Evolutionary conservation across 2,329 filamentous ascomycete species (phyloP), one percentile per base, ranked within the genome.

Genomic region (Sporothrix euskadiensis): DNA sequence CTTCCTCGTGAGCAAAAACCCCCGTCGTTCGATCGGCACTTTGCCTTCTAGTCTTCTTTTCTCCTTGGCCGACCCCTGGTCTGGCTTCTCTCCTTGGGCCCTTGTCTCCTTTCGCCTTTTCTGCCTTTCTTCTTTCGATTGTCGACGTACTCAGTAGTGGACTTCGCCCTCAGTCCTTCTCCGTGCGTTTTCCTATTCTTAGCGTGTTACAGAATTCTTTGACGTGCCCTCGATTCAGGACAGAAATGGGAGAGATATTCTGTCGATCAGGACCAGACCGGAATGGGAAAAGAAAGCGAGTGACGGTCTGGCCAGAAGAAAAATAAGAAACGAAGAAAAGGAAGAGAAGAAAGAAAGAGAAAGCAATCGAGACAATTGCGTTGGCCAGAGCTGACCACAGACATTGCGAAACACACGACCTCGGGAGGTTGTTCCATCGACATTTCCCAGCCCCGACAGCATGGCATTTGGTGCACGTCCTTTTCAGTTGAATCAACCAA

Each of bases 191-290:
- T 35, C 66, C 19, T 41, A 32, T 52, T 32, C 44, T 69, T 69
- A 44, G 66, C 49, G 66, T 57, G 66, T 69, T 69, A 69, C 66
- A 69, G 66, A 56, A 56, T 26, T 6, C 66, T 22, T 69, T 56
- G 66, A 69, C 32, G 30, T 39, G 66, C 47, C 52, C 22, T 49
- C 16, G 19, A 35, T n/a, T 52, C 32, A 35, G 66, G 19, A 8
- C 47, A 69, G 44, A 8, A 63, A 26, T 30, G 26, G 30, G 5
- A 39, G 39, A 57, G 30, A 61, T 16, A 30, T 52, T 52, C 65
- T 68, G 65, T 68, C 47, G 65, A 68, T 68, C 65, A 68, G 63
- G 63, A 68, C 63, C 35, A 41, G 59, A 14, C 65, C 26, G 47
- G 65, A 68, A 68, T 49, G 44, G 44, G 65, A n/a, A 47, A 63